These are phyloP conservation scores for Hanseniaspora lachancei DNA, from an alignment of 805 yeast genomes.

Conservation along the genomic window DNA sequence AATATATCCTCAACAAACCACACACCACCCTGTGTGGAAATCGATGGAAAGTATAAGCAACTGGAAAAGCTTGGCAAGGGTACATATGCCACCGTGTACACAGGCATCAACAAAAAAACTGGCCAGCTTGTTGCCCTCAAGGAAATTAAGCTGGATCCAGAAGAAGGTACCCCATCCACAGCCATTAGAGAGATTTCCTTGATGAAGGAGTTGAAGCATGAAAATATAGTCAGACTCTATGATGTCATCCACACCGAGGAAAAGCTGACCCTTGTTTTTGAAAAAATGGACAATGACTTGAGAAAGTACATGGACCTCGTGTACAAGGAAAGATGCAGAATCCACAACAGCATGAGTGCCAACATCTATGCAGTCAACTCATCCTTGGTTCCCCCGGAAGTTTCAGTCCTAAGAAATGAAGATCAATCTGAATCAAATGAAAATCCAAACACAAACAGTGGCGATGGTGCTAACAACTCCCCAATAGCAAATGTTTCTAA, in stretches of 20 bases:
- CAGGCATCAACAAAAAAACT: constrained; percentile 82
- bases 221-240: constrained; percentile 77
- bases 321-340: constrained; percentile 29
- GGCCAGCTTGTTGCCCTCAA: constrained; percentile 92
- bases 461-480: background rate
- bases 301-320: constrained; percentile 94
- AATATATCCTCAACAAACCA: background rate
- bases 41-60: constrained; percentile 23
- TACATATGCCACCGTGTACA: constrained; percentile 95
- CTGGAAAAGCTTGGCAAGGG: constrained; percentile 37
- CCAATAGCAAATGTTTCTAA: constrained; percentile 20
- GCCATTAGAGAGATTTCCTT: constrained; percentile 94
- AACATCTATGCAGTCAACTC: background rate
- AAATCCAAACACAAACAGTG: background rate
- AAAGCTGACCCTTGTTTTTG: constrained; percentile 84
- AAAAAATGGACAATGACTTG: constrained; percentile 83
- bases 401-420: constrained; percentile 7
- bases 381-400: constrained; percentile 9
- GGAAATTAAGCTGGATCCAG: constrained; percentile 88
- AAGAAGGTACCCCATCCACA: constrained; percentile 97
- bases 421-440: background rate
- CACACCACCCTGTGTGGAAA: background rate
- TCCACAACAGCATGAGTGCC: background rate
- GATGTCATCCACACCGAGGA: constrained; percentile 95
- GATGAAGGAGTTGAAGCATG: constrained; percentile 85